Evolutionary conservation across 257 asterid genomes (phyloP).

Genomic region (Asclepias syriaca): DNA sequence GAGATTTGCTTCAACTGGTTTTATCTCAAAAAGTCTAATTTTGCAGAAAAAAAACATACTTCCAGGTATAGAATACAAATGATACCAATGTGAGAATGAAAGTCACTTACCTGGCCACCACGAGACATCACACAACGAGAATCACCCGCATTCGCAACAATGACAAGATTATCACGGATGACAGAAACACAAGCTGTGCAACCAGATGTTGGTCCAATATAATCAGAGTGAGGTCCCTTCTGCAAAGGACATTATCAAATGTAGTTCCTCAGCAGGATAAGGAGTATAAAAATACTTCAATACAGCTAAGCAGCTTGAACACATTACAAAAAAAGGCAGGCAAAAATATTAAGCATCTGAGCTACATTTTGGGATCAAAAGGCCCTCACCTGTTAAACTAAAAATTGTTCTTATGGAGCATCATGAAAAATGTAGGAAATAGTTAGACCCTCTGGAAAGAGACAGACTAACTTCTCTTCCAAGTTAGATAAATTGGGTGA

Average conservation of each 20-base stretch:
- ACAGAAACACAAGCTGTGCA: slow-evolving; percentile 88
- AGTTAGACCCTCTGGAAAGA: background rate
- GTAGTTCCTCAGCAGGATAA: slow-evolving; percentile 9
- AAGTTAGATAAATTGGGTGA: background rate
- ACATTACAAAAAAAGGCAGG: background rate
- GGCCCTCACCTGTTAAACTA: background rate
- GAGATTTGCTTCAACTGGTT: background rate
- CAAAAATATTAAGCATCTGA: background rate
- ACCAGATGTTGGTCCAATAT: slow-evolving; percentile 76
- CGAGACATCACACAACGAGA: slow-evolving; percentile 85
- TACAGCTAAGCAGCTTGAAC: background rate
- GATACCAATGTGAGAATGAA: background rate
- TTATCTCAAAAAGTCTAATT: background rate
- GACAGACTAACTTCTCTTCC: background rate
- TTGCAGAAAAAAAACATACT: background rate
- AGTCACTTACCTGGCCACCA: slow-evolving; percentile 60
- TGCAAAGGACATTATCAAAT: slow-evolving; percentile 18
- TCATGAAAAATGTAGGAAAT: background rate
- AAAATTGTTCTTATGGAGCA: background rate
- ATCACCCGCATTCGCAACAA: slow-evolving; percentile 96
- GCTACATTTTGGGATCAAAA: background rate
- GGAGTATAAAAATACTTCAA: slow-evolving; percentile 1
- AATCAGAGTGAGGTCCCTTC: slow-evolving; percentile 52
- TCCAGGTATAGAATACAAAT: background rate
- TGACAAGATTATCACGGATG: slow-evolving; percentile 43